Evolutionary conservation across 495 filamentous ascomycete species (phyloP), one percentile per base, ranked within the genome.

Genomic region (Monascus purpureus): DNA sequence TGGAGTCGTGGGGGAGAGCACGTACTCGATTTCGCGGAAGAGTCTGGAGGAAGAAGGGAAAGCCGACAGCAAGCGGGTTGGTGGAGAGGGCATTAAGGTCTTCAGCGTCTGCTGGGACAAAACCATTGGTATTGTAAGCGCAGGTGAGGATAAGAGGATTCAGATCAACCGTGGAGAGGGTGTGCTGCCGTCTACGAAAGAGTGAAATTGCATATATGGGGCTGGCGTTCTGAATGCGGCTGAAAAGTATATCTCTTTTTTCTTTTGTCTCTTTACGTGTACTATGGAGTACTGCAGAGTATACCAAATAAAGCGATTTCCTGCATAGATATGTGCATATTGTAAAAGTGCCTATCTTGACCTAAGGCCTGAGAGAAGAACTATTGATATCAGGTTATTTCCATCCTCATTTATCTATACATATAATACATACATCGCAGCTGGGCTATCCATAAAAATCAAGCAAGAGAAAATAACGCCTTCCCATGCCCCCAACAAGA

Each of bases 71-170:
- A 61, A 62, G 44, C 59, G 58, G 17, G 61, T 67, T 9, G 72
- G 68, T 15, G 82, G 82, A 14, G 82, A 92, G 25, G 83, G 82
- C 23, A 71, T 75, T 29, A 93, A 92, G 68, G 85, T 97, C 27
- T 92, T 96, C 61, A 71, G 75, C 12, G 83, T 96, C 4, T 72
- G 64, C 43, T 97, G 90, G 90, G 82, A 93, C 58, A 57, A 59
- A 41, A 63, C 65, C 13, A 65, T 92, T 25, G 90, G 90, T 6
- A 93, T 97, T 52, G 78, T 95, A 14, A 92, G 82, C 53, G 86
- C 63, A 4, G 83, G 86, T 8, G 86, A 94, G 69, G 90, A 97
- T 53, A 86, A 82, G 61, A 71, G 69, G 61, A 77, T 96, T 41
- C 92, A 96, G 61, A 73, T 96, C 37, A 93, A 97, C 59, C 62